Base-by-base conservation (phyloP, 2,329 filamentous ascomycete genomes). In the Xylaria sp. region DNA sequence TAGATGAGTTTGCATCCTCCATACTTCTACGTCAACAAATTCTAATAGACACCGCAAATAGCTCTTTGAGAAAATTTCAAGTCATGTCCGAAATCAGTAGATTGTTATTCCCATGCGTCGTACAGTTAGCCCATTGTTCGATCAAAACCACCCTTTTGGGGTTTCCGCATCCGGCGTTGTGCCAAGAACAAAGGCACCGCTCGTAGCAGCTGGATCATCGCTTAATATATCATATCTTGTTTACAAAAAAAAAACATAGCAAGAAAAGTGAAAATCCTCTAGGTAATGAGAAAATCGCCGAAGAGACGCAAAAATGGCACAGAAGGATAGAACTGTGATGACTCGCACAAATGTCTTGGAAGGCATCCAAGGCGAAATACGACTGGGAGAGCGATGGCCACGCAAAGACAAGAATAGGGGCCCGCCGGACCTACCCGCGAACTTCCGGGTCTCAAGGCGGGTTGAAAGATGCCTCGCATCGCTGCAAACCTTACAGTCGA, bases 341-440 rank as follows among this genome's bases (percentile, higher is more conserved):
- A 29, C 1, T 8, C 60, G 60, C 21, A 54, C 60, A 1, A 54
- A 51, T n/a, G 31, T 62, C 19, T 25, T 62, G 2, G 48, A 35
- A 19, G 8, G 21, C n/a, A 2, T 15, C 35, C 2, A 23, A 3
- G 41, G 48, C 3, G 15, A 27, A n/a, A 33, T 60, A 47, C 9
- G 15, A 7, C 15, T 63, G 25, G 10, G 13, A 17, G 19, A 57
- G 0, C 41, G 62, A 46, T 64, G 62, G 62, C 47, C 53, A 6
- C 49, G 54, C 23, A 61, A 52, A 9, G 25, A 48, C 46, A 27
- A 27, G 4, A 15, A 23, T 11, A 58, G 15, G 19, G 59, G 59
- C 7, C 61, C 56, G 3, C 56, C 56, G 3, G 33, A 48, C 23
- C 35, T 63, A 4, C 61, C 56, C 2, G 15, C 1, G 1, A 27